Evolutionary conservation across 1,284 basidiomycete species (phyloP), one percentile per base, ranked within the genome.

Genomic region (Austroboletus novae-zelandiae): DNA sequence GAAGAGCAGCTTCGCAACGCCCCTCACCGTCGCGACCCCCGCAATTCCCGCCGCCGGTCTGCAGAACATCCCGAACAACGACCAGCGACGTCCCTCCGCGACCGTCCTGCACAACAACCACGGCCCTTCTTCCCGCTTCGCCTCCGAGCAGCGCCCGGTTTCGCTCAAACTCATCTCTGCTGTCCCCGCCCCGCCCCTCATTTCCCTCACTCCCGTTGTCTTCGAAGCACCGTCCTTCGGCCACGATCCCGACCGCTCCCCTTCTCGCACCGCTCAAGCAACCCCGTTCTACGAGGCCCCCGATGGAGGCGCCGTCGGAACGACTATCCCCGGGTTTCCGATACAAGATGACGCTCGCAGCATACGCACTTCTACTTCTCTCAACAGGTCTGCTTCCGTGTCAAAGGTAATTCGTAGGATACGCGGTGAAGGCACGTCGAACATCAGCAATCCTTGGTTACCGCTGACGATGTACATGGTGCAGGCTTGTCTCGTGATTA

Each of bases 341-440:
- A 89, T 91, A 9, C 83, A 81, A 52, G 90, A 93, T 60, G 91
- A 92, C 66, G 80, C 87, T 23, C 77, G 86, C 47, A 91, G 89
- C 61, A 81, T 91, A 59, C 80, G 83, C 60, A 92, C 88, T 3
- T 72, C 80, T 17, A 75, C 77, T 31, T 90, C 86, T 62, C 62
- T 86, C 45, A 86, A 86, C 58, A 77, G 84, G 56, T 84, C 86
- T 8, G 86, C 80, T 14, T 93, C 89, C 13, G 92, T 93, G 1
- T 93, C 89, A 30, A 92, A 93, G 70, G 89, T 93, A 23, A 95
- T 96, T 54, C 76, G 92, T 56, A 76, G 91, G 54, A 83, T 96
- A 63, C 78, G 91, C 45, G 93, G 93, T 43, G 92, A 95, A 80
- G 88, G 86, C 81, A 58, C 32, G 75, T 61, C 32, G 5, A 48